Evolutionary conservation across 768 basidiomycete genomes (phyloP).

Genomic region (Rhizopogon vinicolor): DNA sequence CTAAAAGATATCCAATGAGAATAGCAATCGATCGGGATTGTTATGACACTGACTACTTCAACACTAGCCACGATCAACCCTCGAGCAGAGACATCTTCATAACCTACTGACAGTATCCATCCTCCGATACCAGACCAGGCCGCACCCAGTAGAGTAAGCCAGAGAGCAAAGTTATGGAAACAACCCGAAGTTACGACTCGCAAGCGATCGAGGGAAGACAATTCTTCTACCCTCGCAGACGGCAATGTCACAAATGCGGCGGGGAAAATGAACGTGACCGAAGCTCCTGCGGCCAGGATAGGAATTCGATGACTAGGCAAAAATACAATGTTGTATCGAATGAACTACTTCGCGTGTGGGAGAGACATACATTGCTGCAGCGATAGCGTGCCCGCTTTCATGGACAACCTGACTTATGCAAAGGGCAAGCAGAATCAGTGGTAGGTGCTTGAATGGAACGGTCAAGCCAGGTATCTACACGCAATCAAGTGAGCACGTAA

Average conservation of each 20-base stretch:
- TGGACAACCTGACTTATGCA: slow-evolving; percentile 67
- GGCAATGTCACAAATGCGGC: slow-evolving; percentile 73
- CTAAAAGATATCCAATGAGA: slow-evolving; percentile 28
- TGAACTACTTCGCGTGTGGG: background rate
- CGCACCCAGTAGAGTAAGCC: slow-evolving; percentile 38
- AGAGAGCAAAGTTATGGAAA: slow-evolving; percentile 70
- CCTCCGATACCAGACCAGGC: slow-evolving; percentile 27
- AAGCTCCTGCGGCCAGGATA: slow-evolving; percentile 55
- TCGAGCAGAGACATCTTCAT: slow-evolving; percentile 43
- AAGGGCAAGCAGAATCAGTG: slow-evolving; percentile 58
- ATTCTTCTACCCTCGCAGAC: slow-evolving; percentile 28
- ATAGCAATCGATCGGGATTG: background rate
- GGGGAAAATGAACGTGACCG: slow-evolving; percentile 60
- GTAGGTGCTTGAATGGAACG: slow-evolving; percentile 68
- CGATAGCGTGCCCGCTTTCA: slow-evolving; percentile 75
- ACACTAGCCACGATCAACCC: slow-evolving; percentile 57
- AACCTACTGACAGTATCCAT: slow-evolving; percentile 32
- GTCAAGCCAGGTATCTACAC: slow-evolving; percentile 79
- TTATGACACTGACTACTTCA: slow-evolving; percentile 38
- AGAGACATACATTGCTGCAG: slow-evolving; percentile 63
- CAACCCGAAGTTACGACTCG: slow-evolving; percentile 71
- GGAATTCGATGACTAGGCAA: slow-evolving; percentile 57
- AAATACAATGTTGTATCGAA: background rate
- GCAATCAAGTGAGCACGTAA: too few species aligned
- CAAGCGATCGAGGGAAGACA: slow-evolving; percentile 40